These are phyloP conservation scores for Emergomyces orientalis DNA, from an alignment of 2,329 filamentous ascomycete species.

Conservation along the genomic window DNA sequence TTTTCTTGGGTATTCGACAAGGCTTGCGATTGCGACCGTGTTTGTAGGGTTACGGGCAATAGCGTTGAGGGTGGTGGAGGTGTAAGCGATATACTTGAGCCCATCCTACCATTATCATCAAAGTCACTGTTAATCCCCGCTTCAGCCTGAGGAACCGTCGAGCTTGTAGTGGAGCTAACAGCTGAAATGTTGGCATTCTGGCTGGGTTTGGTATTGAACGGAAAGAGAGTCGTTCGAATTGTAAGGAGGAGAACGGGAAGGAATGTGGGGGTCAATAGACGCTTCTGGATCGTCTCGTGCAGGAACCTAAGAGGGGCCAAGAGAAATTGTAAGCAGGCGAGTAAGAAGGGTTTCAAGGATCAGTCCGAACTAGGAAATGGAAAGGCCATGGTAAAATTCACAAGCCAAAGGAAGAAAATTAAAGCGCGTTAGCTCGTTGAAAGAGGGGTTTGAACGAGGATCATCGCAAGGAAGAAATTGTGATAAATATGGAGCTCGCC, in stretches of 20 bases:
- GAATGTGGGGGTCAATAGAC: conserved; percentile 54
- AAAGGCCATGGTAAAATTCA: conserved; percentile 2
- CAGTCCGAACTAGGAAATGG: neutral
- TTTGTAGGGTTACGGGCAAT: conserved; percentile 5
- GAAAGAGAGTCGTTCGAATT: conserved; percentile 71
- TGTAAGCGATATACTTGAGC: conserved; percentile 3
- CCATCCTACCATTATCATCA: conserved; percentile 5
- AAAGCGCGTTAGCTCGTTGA: neutral
- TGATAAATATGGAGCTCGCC: neutral
- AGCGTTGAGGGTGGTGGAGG: conserved; percentile 14
- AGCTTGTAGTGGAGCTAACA: neutral
- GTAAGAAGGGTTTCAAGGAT: neutral
- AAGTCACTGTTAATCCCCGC: conserved; percentile 18
- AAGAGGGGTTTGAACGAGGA: conserved; percentile 6
- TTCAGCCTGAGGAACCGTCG: conserved; percentile 16
- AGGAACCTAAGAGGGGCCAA: conserved; percentile 32
- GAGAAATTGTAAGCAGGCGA: neutral
- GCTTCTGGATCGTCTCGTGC: conserved; percentile 45
- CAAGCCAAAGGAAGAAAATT: conserved; percentile 1
- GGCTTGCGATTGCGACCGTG: conserved; percentile 12
- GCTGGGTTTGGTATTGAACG: conserved; percentile 35
- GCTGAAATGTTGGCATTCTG: neutral
- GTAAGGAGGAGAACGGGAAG: conserved; percentile 52
- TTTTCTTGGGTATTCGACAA: conserved; percentile 27
- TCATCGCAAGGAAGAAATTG: conserved; percentile 5